These are phyloP conservation scores for Sclerotinia borealis DNA, from an alignment of 2,329 filamentous ascomycete genomes.

Conservation along the genomic window DNA sequence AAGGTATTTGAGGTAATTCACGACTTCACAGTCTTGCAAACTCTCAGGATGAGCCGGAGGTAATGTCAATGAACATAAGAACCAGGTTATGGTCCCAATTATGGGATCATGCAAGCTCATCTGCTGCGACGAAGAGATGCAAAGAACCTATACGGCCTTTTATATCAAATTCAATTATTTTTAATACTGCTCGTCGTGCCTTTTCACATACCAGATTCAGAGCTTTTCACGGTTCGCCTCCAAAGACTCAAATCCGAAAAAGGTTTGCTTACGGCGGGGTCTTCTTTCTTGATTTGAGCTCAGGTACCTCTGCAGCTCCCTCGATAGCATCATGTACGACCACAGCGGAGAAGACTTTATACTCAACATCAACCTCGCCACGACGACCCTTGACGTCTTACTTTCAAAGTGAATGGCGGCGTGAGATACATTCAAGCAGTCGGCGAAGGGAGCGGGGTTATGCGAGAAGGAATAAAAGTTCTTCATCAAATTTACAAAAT, in stretches of 20 bases:
- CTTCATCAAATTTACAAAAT: conserved; percentile 25
- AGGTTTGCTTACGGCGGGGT: conserved; percentile 51
- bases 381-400: conserved; percentile 16
- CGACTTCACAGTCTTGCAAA: conserved; percentile 26
- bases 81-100: conserved; percentile 41
- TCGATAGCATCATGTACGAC: conserved; percentile 21
- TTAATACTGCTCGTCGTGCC: conserved; percentile 14
- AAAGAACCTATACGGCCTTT: conserved; percentile 14
- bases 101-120: conserved; percentile 30
- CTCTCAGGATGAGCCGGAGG: conserved; percentile 39
- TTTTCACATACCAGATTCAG: conserved; percentile 21
- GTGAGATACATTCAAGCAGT: conserved; percentile 28
- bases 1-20: neutral
- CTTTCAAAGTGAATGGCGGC: conserved; percentile 25
- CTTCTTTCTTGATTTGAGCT: conserved; percentile 42
- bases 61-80: conserved; percentile 42
- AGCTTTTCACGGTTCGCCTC: conserved; percentile 32
- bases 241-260: conserved; percentile 37
- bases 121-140: conserved; percentile 18
- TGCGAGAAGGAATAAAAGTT: conserved; percentile 31
- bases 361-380: conserved; percentile 15
- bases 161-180: conserved; percentile 13
- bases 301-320: conserved; percentile 35
- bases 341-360: conserved; percentile 23
- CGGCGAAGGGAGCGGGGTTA: conserved; percentile 23